Base-by-base conservation (phyloP, 495 filamentous ascomycete genomes). In the Usnea hakonensis region DNA sequence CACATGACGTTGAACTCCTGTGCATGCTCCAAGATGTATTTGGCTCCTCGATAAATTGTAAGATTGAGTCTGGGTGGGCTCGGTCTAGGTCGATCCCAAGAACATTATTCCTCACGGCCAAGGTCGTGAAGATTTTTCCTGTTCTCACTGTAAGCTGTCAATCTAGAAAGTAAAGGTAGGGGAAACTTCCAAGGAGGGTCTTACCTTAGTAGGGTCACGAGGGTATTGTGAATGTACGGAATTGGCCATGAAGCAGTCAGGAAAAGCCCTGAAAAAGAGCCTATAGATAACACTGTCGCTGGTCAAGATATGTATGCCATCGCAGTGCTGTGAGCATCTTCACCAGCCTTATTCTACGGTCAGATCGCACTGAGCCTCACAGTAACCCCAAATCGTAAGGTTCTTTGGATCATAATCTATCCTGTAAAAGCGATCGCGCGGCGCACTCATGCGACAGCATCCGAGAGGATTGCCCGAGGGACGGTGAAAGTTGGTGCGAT, bases 171-270 rank as follows among this genome's bases (percentile, higher is more conserved):
- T 13, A 33, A 19, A 16, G 30, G 28, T 46, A 21, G n/a, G 21
- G 13, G 19, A 37, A 9, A 43, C 8, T 5, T 23, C 7, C 13
- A 30, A n/a, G n/a, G 44, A 40, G 19, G 16, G 8, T 30, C 41
- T 37, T 57, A 28, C 60, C 60, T 62, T 13, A 88, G 87, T 30
- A 88, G 85, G 8, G 88, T 90, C 83, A 95, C 88, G n/a, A 6
- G 90, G 90, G 69, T 89, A 94, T 67, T 91, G 88, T n/a, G 89
- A 89, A 63, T 94, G 95, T 62, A 92, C 84, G 1, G 88, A 91
- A 73, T 94, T 87, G 35, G 76, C 69, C 71, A 85, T 87, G 83
- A 89, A 93, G 70, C 86, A 83, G 65, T 87, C 82, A 3, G 90
- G 90, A 79, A 95, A 91, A 3, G 90, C 87, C 26, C 87, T 81